Evolutionary conservation across 2,329 filamentous ascomycete genomes (phyloP).

Genomic region (Aspergillus ibericus): DNA sequence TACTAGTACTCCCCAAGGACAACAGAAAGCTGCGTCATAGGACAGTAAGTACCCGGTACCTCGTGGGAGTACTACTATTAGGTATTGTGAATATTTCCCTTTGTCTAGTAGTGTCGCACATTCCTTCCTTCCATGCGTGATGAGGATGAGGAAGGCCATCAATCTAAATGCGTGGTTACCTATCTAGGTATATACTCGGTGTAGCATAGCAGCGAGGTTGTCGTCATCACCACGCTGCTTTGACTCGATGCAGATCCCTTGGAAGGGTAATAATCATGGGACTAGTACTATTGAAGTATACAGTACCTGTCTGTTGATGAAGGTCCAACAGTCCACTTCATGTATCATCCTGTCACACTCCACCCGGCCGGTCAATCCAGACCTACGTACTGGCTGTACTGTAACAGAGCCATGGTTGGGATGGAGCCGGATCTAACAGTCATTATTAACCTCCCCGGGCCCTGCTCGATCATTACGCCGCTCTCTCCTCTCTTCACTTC

Average conservation of each 20-base stretch:
- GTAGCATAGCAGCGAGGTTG: background rate
- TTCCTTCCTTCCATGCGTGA: background rate
- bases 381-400: conserved; percentile 16
- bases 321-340: conserved; percentile 3
- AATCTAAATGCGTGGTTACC: background rate
- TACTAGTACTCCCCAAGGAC: background rate
- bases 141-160: background rate
- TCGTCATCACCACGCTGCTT: background rate
- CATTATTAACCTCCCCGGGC: background rate
- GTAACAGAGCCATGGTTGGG: conserved; percentile 30
- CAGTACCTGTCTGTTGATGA: background rate
- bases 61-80: background rate
- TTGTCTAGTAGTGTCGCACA: background rate
- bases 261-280: background rate
- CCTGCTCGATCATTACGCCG: background rate
- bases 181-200: background rate
- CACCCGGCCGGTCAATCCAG: conserved; percentile 5
- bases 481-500: background rate
- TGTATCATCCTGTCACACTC: conserved; percentile 22
- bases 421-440: conserved; percentile 10
- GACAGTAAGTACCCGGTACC: background rate
- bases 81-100: background rate
- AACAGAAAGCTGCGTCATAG: background rate
- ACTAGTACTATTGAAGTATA: background rate
- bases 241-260: background rate